A percentile compares a stretch with the other conserved stretches of the same genome.
These are phyloP conservation scores for Tulasnella sp. DNA, from an alignment of 768 basidiomycete genomes.

Conservation along the genomic window DNA sequence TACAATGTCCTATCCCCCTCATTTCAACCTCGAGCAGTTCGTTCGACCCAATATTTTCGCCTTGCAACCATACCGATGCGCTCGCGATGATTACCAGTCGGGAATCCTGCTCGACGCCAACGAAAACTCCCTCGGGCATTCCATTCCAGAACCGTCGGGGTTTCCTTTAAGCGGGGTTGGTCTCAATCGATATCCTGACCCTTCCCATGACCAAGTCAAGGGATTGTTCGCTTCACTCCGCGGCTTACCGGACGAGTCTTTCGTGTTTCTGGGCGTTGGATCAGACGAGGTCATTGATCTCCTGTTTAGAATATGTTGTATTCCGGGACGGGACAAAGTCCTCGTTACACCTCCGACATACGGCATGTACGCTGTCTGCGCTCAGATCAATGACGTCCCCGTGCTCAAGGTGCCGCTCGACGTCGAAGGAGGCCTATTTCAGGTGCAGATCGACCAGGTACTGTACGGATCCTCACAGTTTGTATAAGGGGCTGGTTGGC, in stretches of 20 bases:
- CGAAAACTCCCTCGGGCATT: slow-evolving; percentile 89
- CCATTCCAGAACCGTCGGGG: slow-evolving; percentile 36
- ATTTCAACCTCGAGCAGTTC: slow-evolving; percentile 74
- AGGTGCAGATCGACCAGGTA: slow-evolving; percentile 63
- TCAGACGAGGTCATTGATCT: slow-evolving; percentile 96
- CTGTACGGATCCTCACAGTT: not conserved
- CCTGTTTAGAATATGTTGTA: slow-evolving; percentile 80
- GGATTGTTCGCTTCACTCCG: slow-evolving; percentile 60
- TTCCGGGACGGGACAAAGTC: slow-evolving; percentile 68
- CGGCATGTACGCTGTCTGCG: slow-evolving; percentile 94
- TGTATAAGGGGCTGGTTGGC: not conserved
- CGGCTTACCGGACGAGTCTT: slow-evolving; percentile 44
- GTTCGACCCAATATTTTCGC: slow-evolving; percentile 92
- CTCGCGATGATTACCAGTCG: slow-evolving; percentile 85
- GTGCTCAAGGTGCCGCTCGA: slow-evolving; percentile 66
- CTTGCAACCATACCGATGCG: slow-evolving; percentile 87
- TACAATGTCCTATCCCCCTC: slow-evolving; percentile 50
- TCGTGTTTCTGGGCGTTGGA: slow-evolving; percentile 91
- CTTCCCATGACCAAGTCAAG: slow-evolving; percentile 74
- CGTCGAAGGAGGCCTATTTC: slow-evolving; percentile 78
- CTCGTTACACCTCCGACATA: slow-evolving; percentile 91
- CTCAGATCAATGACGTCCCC: slow-evolving; percentile 87
- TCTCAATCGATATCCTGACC: slow-evolving; percentile 71
- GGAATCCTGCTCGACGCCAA: slow-evolving; percentile 96
- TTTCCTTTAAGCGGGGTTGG: slow-evolving; percentile 33